Conservation (phyloP, 2,329 filamentous ascomycete genomes). For the Alternaria viburni region DNA sequence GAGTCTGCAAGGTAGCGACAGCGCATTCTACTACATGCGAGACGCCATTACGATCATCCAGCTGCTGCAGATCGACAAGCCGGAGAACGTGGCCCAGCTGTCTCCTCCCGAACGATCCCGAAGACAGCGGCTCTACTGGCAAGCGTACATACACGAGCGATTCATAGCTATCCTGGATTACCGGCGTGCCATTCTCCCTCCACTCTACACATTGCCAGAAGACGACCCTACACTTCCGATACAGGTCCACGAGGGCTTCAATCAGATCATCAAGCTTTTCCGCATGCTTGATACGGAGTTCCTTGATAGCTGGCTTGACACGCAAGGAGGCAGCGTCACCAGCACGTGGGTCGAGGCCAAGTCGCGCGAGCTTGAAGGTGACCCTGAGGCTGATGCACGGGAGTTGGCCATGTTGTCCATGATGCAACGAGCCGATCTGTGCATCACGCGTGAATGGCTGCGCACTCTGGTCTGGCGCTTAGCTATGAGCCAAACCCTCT, state of each 20-base stretch:
- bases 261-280: conserved; percentile 55
- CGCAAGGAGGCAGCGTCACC: conserved; percentile 45
- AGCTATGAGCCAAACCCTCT: conserved; percentile 56
- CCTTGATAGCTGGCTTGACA: conserved; percentile 53
- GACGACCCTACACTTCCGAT: conserved; percentile 49
- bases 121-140: conserved; percentile 62
- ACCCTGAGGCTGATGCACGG: conserved; percentile 45
- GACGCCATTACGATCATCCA: conserved; percentile 55
- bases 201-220: conserved; percentile 49
- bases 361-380: conserved; percentile 51
- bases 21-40: conserved; percentile 59
- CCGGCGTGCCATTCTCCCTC: conserved; percentile 51
- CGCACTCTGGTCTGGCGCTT: conserved; percentile 58
- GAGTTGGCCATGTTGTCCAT: conserved; percentile 49
- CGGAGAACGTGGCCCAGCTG: conserved; percentile 42
- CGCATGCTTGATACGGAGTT: conserved; percentile 54
- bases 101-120: conserved; percentile 48
- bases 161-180: conserved; percentile 62
- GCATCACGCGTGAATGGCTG: conserved; percentile 59
- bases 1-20: conserved; percentile 56
- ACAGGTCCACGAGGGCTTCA: conserved; percentile 53
- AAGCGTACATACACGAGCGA: conserved; percentile 63
- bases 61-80: conserved; percentile 50
- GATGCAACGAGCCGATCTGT: conserved; percentile 58
- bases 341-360: conserved; percentile 55